These are phyloP conservation scores for Colletotrichum sp. DNA, from an alignment of 2,329 filamentous ascomycete species.

Conservation along the genomic window DNA sequence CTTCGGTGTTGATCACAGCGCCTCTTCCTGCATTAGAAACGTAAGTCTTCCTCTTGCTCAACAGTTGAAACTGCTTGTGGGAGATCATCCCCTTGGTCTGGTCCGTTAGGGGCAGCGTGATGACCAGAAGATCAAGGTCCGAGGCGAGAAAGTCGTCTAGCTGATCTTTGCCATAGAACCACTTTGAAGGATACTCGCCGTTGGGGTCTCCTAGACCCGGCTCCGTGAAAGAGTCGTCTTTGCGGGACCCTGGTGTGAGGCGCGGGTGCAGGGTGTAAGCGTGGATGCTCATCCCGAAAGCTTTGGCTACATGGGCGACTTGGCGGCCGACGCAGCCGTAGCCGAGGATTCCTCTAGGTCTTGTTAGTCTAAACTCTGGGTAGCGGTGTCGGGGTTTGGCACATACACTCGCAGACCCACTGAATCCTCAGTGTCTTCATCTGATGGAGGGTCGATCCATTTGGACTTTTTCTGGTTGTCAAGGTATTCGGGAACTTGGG, in stretches of 20 bases:
- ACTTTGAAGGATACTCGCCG: constrained; percentile 51
- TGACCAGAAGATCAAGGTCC: constrained; percentile 57
- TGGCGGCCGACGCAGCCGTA: constrained; percentile 62
- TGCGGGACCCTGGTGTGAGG: constrained; percentile 67
- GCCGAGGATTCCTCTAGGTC: constrained; percentile 53
- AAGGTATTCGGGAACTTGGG: constrained; percentile 48
- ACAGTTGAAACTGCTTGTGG: constrained; percentile 51
- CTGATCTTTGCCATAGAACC: constrained; percentile 56
- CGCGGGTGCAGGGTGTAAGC: constrained; percentile 77
- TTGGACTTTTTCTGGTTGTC: constrained; percentile 45
- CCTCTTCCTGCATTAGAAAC: constrained; percentile 76
- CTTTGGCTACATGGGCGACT: constrained; percentile 60
- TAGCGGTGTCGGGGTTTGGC: not conserved
- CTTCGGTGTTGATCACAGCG: constrained; percentile 52
- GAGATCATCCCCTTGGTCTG: constrained; percentile 56
- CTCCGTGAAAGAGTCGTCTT: constrained; percentile 70
- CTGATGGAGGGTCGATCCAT: constrained; percentile 42
- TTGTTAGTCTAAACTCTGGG: not conserved
- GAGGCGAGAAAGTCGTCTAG: constrained; percentile 56
- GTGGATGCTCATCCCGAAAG: constrained; percentile 75
- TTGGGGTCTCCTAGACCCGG: constrained; percentile 65
- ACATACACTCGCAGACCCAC: constrained; percentile 55
- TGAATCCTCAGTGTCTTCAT: constrained; percentile 42
- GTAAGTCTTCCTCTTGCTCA: constrained; percentile 57
- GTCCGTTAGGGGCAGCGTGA: constrained; percentile 56